phyloP scores from a whole-genome alignment of 1,284 basidiomycete genomes.

The Filobasidium uniguttulatum region DNA sequence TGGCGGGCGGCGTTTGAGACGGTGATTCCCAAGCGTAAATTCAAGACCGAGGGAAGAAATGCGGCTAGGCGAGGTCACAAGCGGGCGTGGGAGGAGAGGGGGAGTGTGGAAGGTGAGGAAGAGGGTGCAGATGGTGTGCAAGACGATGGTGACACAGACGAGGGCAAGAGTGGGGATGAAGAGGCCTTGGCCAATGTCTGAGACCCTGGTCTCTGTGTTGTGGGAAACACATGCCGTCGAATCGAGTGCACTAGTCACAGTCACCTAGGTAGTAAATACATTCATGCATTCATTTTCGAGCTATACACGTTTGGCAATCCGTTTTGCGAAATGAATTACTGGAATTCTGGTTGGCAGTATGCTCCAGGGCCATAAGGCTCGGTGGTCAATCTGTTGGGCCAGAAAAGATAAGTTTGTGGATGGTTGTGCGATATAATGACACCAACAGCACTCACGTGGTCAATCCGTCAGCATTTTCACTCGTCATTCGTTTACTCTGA shows the following conservation, averaged over 20 bases:
- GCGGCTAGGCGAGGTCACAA: slow-evolving; percentile 9
- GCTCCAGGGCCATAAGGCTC: slow-evolving; percentile 92
- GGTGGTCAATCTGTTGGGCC: slow-evolving; percentile 3
- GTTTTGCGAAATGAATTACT: no score
- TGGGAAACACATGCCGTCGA: no score
- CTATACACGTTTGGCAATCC: no score
- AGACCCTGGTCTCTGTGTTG: no score
- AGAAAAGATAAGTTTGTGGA: background rate
- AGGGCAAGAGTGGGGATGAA: slow-evolving; percentile 15
- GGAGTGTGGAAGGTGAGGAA: slow-evolving; percentile 2
- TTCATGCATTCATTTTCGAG: no score
- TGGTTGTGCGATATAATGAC: no score
- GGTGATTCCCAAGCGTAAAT: slow-evolving; percentile 82
- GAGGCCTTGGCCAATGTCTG: slow-evolving; percentile 17
- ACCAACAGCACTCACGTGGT: slow-evolving; percentile 44
- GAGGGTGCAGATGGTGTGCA: slow-evolving; percentile 11
- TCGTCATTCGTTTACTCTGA: slow-evolving; percentile 69
- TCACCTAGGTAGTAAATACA: no score
- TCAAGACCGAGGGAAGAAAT: slow-evolving; percentile 36
- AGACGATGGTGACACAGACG: slow-evolving; percentile 13
- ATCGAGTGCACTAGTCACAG: no score
- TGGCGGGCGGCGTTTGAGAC: slow-evolving; percentile 73
- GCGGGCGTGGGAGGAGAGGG: slow-evolving; percentile 8
- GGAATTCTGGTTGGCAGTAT: slow-evolving; percentile 72
- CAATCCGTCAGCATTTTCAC: slow-evolving; percentile 78